Base-by-base conservation (phyloP, 2,329 filamentous ascomycete species). In the Colletotrichum lini region DNA sequence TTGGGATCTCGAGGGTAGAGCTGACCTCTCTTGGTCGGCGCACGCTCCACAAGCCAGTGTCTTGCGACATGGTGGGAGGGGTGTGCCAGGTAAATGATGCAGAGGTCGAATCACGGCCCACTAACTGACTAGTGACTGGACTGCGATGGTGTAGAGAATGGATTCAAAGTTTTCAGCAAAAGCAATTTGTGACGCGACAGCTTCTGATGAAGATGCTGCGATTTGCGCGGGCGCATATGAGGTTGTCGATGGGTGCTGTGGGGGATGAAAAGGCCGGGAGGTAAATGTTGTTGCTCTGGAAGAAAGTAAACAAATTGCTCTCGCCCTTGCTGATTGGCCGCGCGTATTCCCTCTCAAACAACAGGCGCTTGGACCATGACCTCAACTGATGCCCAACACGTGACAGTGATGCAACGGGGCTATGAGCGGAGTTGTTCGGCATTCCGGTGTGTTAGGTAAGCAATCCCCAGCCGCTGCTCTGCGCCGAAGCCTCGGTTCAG, bases 21-120 rank as follows among this genome's bases (percentile, higher is more conserved):
- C 89, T 81, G 87, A 97, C 95, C 89, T 98, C 95, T 88, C 96
- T 91, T 76, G 94, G 93, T 79, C 95, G 92, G 83, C 94, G 94
- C 80, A 97, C 94, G 79, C 95, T 98, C 89, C 96, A 98, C 79
- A 96, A 87, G 79, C 93, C 93, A 73, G 91, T 90, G 78, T 97
- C 94, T 84, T 96, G 94, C 84, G 94, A 94, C 94, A 97, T 97
- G 79, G 73, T 86, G 81, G 68, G 44, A 67, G 59, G 54, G 30
- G 8, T 35, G 18, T 23, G 30, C 58, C 38, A 26, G 50, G 45
- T n/a, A 38, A 18, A 4, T 40, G 18, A 40, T 69, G 53, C 30
- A 38, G 53, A 42, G 12, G 69, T 58, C 53, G 26, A 64, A 15
- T 68, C 57, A 59, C 59, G 49, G 65, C 40, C 38, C 12, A 50